These are phyloP conservation scores for Afroboletus lepidellus DNA, from an alignment of 1,284 basidiomycete species.

Conservation along the genomic window DNA sequence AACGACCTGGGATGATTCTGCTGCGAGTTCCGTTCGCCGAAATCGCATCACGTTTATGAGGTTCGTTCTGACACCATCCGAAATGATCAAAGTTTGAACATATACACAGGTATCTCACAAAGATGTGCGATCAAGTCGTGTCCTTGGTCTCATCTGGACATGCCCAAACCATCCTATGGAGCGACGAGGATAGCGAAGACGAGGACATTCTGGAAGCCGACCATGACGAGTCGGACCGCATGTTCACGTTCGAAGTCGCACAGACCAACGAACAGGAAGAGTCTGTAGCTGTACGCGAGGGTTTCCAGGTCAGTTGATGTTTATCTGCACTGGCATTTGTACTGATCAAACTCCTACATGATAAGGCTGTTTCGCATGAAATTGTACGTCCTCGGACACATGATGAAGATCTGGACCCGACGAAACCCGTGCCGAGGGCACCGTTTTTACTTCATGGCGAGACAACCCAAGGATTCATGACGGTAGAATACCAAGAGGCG, in stretches of 20 bases:
- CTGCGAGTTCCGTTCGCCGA: conserved; percentile 42
- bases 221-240: conserved; percentile 43
- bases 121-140: conserved; percentile 52
- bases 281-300: conserved; percentile 39
- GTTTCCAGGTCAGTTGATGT: conserved; percentile 39
- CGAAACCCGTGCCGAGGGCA: conserved; percentile 8
- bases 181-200: conserved; percentile 35
- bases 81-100: not conserved
- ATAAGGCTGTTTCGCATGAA: conserved; percentile 15
- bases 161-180: conserved; percentile 43
- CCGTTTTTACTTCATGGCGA: conserved; percentile 38
- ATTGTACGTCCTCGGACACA: conserved; percentile 13
- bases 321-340: not conserved
- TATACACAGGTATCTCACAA: conserved; percentile 50
- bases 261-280: conserved; percentile 62
- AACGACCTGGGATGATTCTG: conserved; percentile 56
- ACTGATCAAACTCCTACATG: not conserved
- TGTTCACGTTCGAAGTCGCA: conserved; percentile 55
- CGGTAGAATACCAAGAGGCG: conserved; percentile 22
- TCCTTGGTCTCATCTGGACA: conserved; percentile 49
- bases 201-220: conserved; percentile 31
- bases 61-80: conserved; percentile 31
- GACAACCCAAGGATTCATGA: conserved; percentile 37
- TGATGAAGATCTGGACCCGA: conserved; percentile 9
- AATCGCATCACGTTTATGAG: conserved; percentile 64